Percentiles rank a stretch among this genome's conserved stretches.
These are phyloP conservation scores for Solanum peruvianum DNA, from an alignment of 257 asterid genomes.

Conservation along the genomic window DNA sequence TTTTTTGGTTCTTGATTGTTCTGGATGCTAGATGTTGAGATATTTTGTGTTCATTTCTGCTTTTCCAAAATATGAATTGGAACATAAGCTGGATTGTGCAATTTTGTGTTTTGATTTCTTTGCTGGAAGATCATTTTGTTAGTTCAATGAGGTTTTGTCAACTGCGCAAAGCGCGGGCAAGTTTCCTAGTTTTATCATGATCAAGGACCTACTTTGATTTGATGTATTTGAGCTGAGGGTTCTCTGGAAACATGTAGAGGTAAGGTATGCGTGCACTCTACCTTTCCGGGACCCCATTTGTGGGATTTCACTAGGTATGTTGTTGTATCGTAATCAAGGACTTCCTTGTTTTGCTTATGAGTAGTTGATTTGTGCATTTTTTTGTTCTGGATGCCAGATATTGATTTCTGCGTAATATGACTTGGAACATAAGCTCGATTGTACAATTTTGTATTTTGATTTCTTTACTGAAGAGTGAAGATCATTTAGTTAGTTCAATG, in stretches of 20 bases:
- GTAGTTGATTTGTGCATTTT: constrained; percentile 4
- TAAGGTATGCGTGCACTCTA: neutral
- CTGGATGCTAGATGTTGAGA: neutral
- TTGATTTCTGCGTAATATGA: neutral
- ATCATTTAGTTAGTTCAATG: neutral
- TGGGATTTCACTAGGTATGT: neutral
- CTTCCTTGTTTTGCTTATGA: constrained; percentile 6
- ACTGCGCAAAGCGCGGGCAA: neutral
- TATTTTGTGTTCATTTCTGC: neutral
- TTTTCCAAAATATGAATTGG: neutral
- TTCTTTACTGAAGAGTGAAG: neutral
- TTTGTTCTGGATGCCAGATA: neutral
- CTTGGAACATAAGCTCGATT: neutral
- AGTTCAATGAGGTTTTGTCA: neutral
- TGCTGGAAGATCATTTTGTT: neutral
- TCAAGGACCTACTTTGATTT: neutral
- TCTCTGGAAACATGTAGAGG: neutral
- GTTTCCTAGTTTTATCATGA: neutral
- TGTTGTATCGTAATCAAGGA: neutral
- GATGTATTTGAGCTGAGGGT: neutral
- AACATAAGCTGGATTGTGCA: neutral
- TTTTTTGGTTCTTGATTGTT: neutral
- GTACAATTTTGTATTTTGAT: neutral
- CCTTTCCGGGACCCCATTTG: neutral
- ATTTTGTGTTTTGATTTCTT: neutral